Conservation (phyloP, 202 grass and related monocot genomes). For the Dendrocalamus latiflorus region DNA sequence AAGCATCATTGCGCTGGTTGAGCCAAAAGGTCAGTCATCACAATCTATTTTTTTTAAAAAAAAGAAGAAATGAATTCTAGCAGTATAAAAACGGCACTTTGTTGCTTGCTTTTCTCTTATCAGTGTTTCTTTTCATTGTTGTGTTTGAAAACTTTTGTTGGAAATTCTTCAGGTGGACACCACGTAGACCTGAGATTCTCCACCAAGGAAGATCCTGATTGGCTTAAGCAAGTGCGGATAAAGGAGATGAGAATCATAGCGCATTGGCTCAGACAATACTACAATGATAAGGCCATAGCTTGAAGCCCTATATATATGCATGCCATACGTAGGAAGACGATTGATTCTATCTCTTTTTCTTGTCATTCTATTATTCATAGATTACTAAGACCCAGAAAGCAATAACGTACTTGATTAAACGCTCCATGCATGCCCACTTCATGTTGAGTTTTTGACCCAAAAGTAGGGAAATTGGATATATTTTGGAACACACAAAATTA, state of each 20-base stretch:
- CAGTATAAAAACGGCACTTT: not conserved
- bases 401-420: no score
- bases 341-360: no score
- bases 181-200: slow-evolving; percentile 65
- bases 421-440: no score
- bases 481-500: no score
- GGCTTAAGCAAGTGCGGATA: slow-evolving; percentile 42
- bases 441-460: no score
- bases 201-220: slow-evolving; percentile 42
- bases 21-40: slow-evolving; percentile 35
- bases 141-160: not conserved
- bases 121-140: not conserved
- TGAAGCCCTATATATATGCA: not conserved
- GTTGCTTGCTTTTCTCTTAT: not conserved
- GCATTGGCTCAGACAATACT: slow-evolving; percentile 47
- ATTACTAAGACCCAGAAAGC: no score
- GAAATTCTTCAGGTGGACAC: slow-evolving; percentile 34
- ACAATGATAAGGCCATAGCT: slow-evolving; percentile 28
- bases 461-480: no score
- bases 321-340: not conserved
- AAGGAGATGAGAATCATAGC: slow-evolving; percentile 51
- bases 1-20: slow-evolving; percentile 43
- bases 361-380: no score
- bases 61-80: no score
- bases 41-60: no score